phyloP scores from a whole-genome alignment of 768 basidiomycete species.

The Trametes sanguinea region DNA sequence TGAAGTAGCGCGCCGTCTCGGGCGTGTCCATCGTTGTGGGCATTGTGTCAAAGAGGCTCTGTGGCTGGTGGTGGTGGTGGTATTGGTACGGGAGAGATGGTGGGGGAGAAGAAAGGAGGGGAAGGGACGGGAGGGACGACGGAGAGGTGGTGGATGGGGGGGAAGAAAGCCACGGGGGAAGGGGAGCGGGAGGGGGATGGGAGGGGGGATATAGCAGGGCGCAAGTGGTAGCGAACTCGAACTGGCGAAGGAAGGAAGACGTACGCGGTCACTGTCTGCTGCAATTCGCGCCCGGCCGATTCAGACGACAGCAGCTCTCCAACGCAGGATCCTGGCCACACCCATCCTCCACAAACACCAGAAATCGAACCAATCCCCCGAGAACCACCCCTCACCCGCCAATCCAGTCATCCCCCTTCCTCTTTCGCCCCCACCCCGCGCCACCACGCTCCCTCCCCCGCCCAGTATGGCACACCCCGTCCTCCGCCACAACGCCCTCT shows the following conservation, averaged over 20 bases:
- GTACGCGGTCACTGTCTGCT: too few relatives aligned
- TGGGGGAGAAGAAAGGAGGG: conserved; percentile 4
- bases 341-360: conserved; percentile 8
- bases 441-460: neutral
- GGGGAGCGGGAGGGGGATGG: neutral
- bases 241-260: too few relatives aligned
- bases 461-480: conserved; percentile 11
- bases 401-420: conserved; percentile 8
- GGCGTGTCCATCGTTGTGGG: conserved; percentile 44
- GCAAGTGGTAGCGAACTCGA: neutral
- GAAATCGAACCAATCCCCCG: conserved; percentile 16
- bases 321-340: neutral
- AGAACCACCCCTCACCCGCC: conserved; percentile 1
- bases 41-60: neutral
- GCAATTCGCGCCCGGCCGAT: too few relatives aligned
- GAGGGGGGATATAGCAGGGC: conserved; percentile 18
- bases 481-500: conserved; percentile 9
- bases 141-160: neutral
- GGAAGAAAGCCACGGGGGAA: conserved; percentile 10
- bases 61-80: neutral
- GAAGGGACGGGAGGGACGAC: conserved; percentile 11
- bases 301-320: too few relatives aligned
- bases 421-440: neutral
- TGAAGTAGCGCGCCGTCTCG: conserved; percentile 66
- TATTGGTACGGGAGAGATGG: neutral